phyloP scores from a whole-genome alignment of 257 asterid species.

The Catharanthus roseus region DNA sequence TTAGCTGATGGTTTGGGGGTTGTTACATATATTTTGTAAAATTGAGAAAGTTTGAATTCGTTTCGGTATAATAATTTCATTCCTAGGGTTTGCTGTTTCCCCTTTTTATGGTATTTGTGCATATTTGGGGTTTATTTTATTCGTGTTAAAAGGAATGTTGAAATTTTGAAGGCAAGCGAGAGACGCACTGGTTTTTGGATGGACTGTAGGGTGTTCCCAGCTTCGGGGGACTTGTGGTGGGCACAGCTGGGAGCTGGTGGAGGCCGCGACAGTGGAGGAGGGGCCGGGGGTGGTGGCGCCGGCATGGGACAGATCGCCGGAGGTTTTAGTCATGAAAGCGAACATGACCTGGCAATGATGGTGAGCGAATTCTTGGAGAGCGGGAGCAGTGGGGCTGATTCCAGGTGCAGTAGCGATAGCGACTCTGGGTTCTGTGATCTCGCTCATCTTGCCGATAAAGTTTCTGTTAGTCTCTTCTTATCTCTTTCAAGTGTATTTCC shows the following conservation, averaged over 20 bases:
- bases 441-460: constrained; percentile 55
- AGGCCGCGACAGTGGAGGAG: constrained; percentile 32
- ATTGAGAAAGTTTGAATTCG: constrained; percentile 1
- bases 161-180: constrained; percentile 18
- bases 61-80: neutral
- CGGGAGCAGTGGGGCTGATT: constrained; percentile 56
- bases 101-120: neutral
- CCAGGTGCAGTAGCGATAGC: constrained; percentile 66
- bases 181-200: constrained; percentile 29
- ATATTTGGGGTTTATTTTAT: neutral
- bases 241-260: constrained; percentile 23
- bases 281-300: constrained; percentile 32
- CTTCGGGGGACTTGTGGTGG: constrained; percentile 45
- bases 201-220: constrained; percentile 47
- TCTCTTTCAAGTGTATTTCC: neutral
- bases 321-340: constrained; percentile 58
- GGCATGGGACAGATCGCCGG: constrained; percentile 19
- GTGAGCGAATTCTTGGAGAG: constrained; percentile 75
- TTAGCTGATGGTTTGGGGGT: neutral
- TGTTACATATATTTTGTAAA: neutral
- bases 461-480: constrained; percentile 41
- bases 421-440: constrained; percentile 58
- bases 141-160: constrained; percentile 1
- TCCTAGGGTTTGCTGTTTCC: neutral
- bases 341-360: constrained; percentile 72